Percentiles rank a stretch among this genome's conserved stretches.
Evolutionary conservation across 352 stramenopile species (phyloP).

Genomic region (Elongisporangium anandrum): DNA sequence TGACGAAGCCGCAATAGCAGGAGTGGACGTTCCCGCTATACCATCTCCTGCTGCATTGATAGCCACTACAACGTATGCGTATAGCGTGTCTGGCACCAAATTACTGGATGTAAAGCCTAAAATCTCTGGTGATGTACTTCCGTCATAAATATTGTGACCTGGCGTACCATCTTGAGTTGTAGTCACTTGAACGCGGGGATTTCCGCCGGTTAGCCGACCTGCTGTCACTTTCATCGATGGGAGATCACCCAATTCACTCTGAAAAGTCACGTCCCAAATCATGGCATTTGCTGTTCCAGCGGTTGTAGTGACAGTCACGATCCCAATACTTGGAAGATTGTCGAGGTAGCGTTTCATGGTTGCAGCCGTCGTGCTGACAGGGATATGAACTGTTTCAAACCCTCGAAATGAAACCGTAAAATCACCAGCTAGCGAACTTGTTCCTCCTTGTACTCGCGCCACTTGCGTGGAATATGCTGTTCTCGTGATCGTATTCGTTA

Average conservation of each 20-base stretch:
- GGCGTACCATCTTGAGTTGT: slow-evolving; percentile 84
- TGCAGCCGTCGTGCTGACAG: slow-evolving; percentile 29
- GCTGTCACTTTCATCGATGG: slow-evolving; percentile 88
- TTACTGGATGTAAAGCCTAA: slow-evolving; percentile 71
- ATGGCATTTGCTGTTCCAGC: slow-evolving; percentile 57
- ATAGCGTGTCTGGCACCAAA: slow-evolving; percentile 87
- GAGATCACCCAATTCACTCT: slow-evolving; percentile 92
- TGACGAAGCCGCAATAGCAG: slow-evolving; percentile 89
- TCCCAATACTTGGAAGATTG: slow-evolving; percentile 79
- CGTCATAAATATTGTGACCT: slow-evolving; percentile 91
- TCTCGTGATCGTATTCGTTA: slow-evolving; percentile 46
- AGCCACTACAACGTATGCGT: slow-evolving; percentile 91
- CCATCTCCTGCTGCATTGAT: slow-evolving; percentile 91
- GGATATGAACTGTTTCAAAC: slow-evolving; percentile 70
- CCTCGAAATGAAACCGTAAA: slow-evolving; percentile 81
- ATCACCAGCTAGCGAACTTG: slow-evolving; percentile 56
- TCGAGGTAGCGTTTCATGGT: slow-evolving; percentile 83
- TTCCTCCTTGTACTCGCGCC: slow-evolving; percentile 32
- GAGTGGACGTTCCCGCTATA: slow-evolving; percentile 78
- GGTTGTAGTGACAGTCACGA: slow-evolving; percentile 67
- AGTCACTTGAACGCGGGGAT: slow-evolving; percentile 57
- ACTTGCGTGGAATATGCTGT: slow-evolving; percentile 50
- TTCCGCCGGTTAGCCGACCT: slow-evolving; percentile 79
- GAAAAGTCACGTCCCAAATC: slow-evolving; percentile 90
- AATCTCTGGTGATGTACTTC: slow-evolving; percentile 73